A percentile compares a stretch with the other conserved stretches of the same genome.
These are phyloP conservation scores for Cetraspora pellucida DNA, from an alignment of 192 early-diverging fungal species.

Conservation along the genomic window DNA sequence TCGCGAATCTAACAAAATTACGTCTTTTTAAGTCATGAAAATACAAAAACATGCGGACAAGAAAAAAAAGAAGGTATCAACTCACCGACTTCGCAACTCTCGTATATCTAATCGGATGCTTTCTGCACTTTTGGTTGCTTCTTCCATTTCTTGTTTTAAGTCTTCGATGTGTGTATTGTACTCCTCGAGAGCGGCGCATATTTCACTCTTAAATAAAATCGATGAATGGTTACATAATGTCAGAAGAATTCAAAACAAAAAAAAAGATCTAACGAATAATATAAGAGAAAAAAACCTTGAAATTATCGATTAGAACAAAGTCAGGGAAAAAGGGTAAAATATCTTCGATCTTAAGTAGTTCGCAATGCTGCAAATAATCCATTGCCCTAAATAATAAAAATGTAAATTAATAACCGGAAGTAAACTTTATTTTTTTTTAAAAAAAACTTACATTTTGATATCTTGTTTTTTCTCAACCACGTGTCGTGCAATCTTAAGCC, in stretches of 20 bases:
- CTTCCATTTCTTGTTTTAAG: slow-evolving; percentile 92
- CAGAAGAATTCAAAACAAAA: not conserved
- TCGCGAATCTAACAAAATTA: slow-evolving; percentile 52
- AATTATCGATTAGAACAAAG: slow-evolving; percentile 95
- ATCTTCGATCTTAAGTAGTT: slow-evolving; percentile 91
- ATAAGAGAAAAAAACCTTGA: slow-evolving; percentile 61
- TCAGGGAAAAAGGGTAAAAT: slow-evolving; percentile 97
- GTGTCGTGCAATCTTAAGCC: slow-evolving; percentile 93
- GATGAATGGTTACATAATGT: not conserved
- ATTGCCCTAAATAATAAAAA: slow-evolving; percentile 64
- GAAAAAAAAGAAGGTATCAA: slow-evolving; percentile 3
- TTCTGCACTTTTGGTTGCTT: slow-evolving; percentile 89
- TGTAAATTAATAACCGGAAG: not conserved
- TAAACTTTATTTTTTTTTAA: not conserved
- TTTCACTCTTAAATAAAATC: slow-evolving; percentile 66
- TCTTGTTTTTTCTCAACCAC: slow-evolving; percentile 84
- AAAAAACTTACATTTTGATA: slow-evolving; percentile 67
- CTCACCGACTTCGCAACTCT: slow-evolving; percentile 78
- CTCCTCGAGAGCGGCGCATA: slow-evolving; percentile 87
- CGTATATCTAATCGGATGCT: slow-evolving; percentile 90
- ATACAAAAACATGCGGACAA: not conserved
- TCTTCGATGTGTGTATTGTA: slow-evolving; percentile 90
- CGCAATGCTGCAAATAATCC: slow-evolving; percentile 76
- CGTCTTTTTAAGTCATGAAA: too few species aligned
- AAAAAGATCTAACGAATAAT: not conserved